These are phyloP conservation scores for Populus hybrid DNA, from an alignment of 441 rosid genomes.

Conservation along the genomic window DNA sequence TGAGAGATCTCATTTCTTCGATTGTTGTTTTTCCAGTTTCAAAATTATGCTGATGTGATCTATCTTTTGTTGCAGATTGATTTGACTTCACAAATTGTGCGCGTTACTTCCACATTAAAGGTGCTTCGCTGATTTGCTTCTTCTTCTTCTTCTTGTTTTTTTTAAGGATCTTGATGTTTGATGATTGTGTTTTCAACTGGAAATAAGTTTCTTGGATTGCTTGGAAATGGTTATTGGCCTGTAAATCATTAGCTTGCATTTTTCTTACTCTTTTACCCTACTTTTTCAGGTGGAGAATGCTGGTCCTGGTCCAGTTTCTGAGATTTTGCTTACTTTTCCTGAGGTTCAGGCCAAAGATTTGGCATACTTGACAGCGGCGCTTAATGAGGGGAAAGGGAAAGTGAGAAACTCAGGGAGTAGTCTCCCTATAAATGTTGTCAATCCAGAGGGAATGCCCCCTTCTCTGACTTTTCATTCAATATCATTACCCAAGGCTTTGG, in stretches of 20 bases:
- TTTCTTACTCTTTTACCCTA: background rate
- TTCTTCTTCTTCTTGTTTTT: background rate
- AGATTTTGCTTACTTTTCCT: constrained; percentile 66
- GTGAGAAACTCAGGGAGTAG: constrained; percentile 34
- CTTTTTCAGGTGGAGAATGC: constrained; percentile 58
- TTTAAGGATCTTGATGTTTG: background rate
- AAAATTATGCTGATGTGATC: background rate
- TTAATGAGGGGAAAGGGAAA: constrained; percentile 66
- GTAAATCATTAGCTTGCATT: background rate
- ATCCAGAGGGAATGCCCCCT: constrained; percentile 56
- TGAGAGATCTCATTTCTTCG: background rate
- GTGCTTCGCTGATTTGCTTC: constrained; percentile 27
- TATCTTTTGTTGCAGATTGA: constrained; percentile 61
- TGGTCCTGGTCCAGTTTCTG: constrained; percentile 61
- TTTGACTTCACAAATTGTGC: constrained; percentile 73
- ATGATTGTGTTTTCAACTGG: background rate
- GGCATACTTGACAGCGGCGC: constrained; percentile 55
- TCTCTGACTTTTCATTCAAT: constrained; percentile 56
- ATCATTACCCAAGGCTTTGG: constrained; percentile 51
- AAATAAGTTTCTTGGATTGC: background rate
- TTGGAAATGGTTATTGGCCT: background rate
- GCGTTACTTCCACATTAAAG: constrained; percentile 66
- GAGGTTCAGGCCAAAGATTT: constrained; percentile 63
- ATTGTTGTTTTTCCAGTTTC: background rate
- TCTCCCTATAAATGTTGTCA: constrained; percentile 46